Conservation (phyloP, 257 asterid species). For the Lithospermum erythrorhizon region DNA sequence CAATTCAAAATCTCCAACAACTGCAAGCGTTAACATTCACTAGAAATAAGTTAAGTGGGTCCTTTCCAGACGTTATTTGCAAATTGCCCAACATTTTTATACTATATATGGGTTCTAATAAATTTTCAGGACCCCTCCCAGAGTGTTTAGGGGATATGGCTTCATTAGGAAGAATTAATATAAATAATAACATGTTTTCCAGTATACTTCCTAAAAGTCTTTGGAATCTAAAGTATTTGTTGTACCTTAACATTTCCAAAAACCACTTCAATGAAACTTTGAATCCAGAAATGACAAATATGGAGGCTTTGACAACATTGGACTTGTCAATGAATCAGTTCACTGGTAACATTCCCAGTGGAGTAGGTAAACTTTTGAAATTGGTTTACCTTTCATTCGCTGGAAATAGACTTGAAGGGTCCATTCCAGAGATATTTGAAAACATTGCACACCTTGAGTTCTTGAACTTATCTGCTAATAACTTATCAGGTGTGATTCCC, state of each 20-base stretch:
- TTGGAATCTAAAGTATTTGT: too few species aligned
- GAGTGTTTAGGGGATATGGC: conserved; percentile 8
- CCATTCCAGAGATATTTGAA: conserved; percentile 16
- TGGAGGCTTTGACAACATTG: conserved; percentile 2
- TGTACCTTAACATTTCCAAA: too few species aligned
- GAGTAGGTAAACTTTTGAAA: conserved; percentile 8
- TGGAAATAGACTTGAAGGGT: conserved; percentile 18
- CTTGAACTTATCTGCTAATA: conserved; percentile 18
- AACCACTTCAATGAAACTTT: too few species aligned
- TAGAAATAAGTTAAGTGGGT: conserved; percentile 9
- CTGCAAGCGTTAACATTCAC: not conserved
- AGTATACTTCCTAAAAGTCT: too few species aligned
- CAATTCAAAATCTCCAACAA: not conserved
- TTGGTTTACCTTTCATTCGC: conserved; percentile 8
- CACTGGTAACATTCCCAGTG: conserved; percentile 12
- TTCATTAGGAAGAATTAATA: too few species aligned
- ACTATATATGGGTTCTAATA: conserved; percentile 5
- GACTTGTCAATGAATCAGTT: conserved; percentile 16
- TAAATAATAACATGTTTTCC: too few species aligned
- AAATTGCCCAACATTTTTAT: conserved; percentile 6
- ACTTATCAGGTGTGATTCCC: conserved; percentile 19
- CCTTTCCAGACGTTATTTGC: conserved; percentile 12
- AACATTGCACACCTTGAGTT: conserved; percentile 4
- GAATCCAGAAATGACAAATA: conserved; percentile 10
- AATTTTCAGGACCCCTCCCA: conserved; percentile 18